These are phyloP conservation scores for Ganoderma sp. DNA, from an alignment of 1,284 basidiomycete genomes.

Conservation along the genomic window DNA sequence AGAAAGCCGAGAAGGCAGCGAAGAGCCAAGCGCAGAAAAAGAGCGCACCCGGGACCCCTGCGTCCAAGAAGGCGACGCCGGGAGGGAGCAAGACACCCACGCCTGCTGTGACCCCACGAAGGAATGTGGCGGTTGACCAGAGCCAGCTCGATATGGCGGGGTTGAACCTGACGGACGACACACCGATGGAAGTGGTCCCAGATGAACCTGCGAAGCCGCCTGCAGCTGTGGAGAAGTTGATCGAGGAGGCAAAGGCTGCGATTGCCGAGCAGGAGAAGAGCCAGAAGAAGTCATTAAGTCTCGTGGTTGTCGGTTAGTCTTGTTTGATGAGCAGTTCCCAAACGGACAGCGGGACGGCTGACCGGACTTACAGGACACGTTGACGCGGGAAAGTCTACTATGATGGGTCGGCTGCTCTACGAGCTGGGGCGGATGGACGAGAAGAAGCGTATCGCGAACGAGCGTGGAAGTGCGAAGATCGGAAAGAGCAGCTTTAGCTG, in stretches of 20 bases:
- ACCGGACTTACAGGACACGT: conserved; percentile 77
- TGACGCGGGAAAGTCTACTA: conserved; percentile 97
- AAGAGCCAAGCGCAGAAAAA: conserved; percentile 58
- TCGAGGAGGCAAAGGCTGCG: conserved; percentile 77
- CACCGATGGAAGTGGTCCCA: conserved; percentile 36
- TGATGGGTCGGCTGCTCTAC: conserved; percentile 95
- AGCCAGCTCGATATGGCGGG: conserved; percentile 75
- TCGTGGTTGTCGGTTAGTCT: conserved; percentile 90
- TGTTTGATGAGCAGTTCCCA: conserved; percentile 14
- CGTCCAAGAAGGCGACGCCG: conserved; percentile 50
- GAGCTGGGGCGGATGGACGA: conserved; percentile 91
- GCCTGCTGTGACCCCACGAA: conserved; percentile 30
- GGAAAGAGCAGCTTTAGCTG: conserved; percentile 97
- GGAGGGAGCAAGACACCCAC: conserved; percentile 47
- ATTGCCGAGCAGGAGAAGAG: conserved; percentile 59
- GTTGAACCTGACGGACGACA: conserved; percentile 59
- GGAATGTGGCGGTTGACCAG: conserved; percentile 50
- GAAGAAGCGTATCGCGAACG: conserved; percentile 84
- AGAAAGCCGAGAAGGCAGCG: conserved; percentile 64
- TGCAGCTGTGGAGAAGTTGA: conserved; percentile 82
- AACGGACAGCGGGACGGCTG: too few relatives aligned
- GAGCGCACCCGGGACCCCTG: conserved; percentile 49
- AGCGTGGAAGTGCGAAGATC: conserved; percentile 87
- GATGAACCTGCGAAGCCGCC: conserved; percentile 71
- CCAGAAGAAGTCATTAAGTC: conserved; percentile 76